Evolutionary conservation across 1,284 basidiomycete genomes (phyloP).

Genomic region (Ganoderma resinaceum): DNA sequence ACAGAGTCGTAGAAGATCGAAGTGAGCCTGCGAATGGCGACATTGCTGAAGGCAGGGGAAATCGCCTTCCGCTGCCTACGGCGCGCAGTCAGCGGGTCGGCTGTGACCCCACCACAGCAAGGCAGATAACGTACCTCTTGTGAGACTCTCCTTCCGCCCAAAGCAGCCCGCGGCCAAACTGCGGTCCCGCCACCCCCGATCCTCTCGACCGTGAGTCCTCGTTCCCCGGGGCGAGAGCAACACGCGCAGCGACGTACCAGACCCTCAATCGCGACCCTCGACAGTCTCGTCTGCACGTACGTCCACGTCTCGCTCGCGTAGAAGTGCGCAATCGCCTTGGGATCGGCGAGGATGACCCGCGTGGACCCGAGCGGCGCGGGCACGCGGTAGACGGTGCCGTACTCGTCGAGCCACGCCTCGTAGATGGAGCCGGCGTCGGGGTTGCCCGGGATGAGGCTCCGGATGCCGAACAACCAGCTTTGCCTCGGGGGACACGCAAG

Average conservation of each 20-base stretch:
- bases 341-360: conserved; percentile 56
- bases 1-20: conserved; percentile 51
- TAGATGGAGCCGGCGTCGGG: conserved; percentile 30
- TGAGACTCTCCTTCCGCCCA: conserved; percentile 62
- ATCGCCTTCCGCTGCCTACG: conserved; percentile 50
- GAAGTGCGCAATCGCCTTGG: conserved; percentile 60
- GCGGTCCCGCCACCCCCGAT: not conserved
- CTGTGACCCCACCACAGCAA: not conserved
- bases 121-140: conserved; percentile 36
- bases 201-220: not conserved
- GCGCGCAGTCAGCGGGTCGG: not conserved
- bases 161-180: conserved; percentile 58
- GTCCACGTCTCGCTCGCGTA: conserved; percentile 56
- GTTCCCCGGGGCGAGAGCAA: not conserved
- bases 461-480: conserved; percentile 39
- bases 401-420: conserved; percentile 49
- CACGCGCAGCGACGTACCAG: conserved; percentile 43
- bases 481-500: conserved; percentile 41
- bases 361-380: conserved; percentile 48
- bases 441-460: conserved; percentile 21
- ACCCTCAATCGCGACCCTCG: conserved; percentile 48
- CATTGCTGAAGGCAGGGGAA: conserved; percentile 49
- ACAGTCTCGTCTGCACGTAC: conserved; percentile 46
- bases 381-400: conserved; percentile 55
- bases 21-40: conserved; percentile 45